Evolutionary conservation across 352 stramenopile species (phyloP).

Genomic region (Pythium folliculosum): DNA sequence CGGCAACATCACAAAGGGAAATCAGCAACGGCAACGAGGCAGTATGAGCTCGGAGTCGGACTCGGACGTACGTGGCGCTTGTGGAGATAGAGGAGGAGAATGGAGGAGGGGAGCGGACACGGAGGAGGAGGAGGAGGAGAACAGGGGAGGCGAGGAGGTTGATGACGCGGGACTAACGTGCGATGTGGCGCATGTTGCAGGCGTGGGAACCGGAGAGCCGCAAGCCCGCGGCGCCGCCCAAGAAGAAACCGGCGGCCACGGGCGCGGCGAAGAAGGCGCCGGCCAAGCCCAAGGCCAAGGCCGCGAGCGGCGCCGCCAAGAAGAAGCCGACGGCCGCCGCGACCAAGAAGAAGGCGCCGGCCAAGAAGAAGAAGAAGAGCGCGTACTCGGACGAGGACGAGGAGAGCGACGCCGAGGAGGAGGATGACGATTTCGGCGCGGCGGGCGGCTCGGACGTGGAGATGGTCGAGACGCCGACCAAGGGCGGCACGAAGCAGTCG

Average conservation of each 20-base stretch:
- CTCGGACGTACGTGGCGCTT: conserved; percentile 24
- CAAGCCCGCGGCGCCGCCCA: conserved; percentile 26
- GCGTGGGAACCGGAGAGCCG: conserved; percentile 28
- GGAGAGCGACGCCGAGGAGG: conserved; percentile 24
- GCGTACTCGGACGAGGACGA: conserved; percentile 45
- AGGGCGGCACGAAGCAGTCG: conserved; percentile 53
- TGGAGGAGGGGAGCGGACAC: not conserved
- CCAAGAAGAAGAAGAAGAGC: conserved; percentile 51
- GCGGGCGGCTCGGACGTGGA: conserved; percentile 21
- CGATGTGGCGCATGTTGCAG: conserved; percentile 6
- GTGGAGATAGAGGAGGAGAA: not conserved
- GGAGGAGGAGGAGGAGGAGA: not conserved
- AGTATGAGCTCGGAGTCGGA: conserved; percentile 26
- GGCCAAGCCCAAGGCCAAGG: conserved; percentile 46
- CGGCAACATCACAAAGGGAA: conserved; percentile 22
- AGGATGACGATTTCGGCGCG: conserved; percentile 35
- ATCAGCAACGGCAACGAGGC: conserved; percentile 1
- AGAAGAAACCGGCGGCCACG: conserved; percentile 28
- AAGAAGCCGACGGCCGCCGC: conserved; percentile 23
- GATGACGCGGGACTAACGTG: not conserved
- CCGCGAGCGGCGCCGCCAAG: conserved; percentile 1
- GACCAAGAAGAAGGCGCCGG: conserved; percentile 54
- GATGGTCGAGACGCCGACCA: conserved; percentile 30
- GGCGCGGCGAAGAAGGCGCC: conserved; percentile 32
- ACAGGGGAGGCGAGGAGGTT: not conserved